Base-by-base conservation (phyloP, 31 red algal species). In the Porphyra umbilicalis region DNA sequence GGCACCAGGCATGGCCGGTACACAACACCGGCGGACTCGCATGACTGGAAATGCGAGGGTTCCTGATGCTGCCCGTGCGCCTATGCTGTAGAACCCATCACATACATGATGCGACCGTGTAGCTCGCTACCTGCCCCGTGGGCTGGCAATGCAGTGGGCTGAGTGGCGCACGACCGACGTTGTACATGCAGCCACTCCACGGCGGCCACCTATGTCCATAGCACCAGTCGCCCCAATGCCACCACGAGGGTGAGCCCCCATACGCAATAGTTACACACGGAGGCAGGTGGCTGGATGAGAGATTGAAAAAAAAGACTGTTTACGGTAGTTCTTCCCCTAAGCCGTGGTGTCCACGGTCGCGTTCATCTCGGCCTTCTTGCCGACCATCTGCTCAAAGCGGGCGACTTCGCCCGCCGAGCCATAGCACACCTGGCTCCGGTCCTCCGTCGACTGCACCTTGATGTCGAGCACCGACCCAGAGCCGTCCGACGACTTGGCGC, bases 311-410 rank as follows among this genome's bases (percentile, higher is more conserved):
- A 71, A 71, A 71, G 30, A 71, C 4, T 71, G 25, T 18, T n/a
- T 4, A n/a, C 30, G 14, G 57, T 2, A n/a, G 2, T 71, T 4
- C 57, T 29, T 29, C 30, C 57, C 57, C 57, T 71, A 79, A 33
- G 38, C 38, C 77, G 35, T 38, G 77, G 77, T 36, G 80, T 89
- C 78, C 32, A 89, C 90, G 39, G 86, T 78, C 30, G 92, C 85
- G 29, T 90, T 86, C 42, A 88, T 83, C 33, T 84, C 88, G 38
- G 85, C 87, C 76, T 83, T 90, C 46, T 88, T 85, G 36, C 96
- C 96, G 4, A 98, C 96, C 67, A 95, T 38, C 79, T 98, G 91
- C 35, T 98, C 93, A 75, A 98, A 98, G 29, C 96, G 87, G 14
- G 57, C 74, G 30, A 98, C 96, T 81, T 98, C 96, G 46, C 85